A percentile compares a stretch with the other conserved stretches of the same genome.
phyloP scores from a whole-genome alignment of 108 stramenopile species.

The Cylindrotheca fusiformis region DNA sequence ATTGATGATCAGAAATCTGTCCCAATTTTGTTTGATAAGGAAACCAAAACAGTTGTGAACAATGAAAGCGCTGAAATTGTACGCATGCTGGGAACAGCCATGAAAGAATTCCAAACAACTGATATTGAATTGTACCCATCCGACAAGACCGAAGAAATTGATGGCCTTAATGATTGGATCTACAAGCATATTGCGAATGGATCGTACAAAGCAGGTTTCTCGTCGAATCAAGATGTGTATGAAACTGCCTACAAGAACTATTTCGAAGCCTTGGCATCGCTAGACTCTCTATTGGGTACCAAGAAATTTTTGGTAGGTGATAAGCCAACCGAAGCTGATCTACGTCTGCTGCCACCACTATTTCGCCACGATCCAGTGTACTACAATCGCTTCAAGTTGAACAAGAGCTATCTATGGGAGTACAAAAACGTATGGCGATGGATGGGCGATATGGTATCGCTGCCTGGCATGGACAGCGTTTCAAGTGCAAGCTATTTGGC shows the following conservation, averaged over 20 bases:
- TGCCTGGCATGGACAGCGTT: constrained; percentile 32
- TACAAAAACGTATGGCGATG: constrained; percentile 71
- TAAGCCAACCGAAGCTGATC: constrained; percentile 84
- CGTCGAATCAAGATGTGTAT: constrained; percentile 84
- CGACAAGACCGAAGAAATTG: constrained; percentile 55
- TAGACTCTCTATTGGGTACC: constrained; percentile 56
- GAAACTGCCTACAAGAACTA: constrained; percentile 84
- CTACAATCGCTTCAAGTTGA: constrained; percentile 86
- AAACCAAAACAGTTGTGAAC: constrained; percentile 85
- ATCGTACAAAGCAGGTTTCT: constrained; percentile 92
- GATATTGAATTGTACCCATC: constrained; percentile 81
- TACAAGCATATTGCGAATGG: constrained; percentile 89
- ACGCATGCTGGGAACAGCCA: constrained; percentile 84
- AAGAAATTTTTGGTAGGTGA: constrained; percentile 61
- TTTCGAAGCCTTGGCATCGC: constrained; percentile 61
- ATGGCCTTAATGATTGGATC: constrained; percentile 81
- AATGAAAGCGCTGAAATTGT: constrained; percentile 95
- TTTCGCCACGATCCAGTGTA: constrained; percentile 89
- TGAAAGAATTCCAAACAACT: constrained; percentile 53
- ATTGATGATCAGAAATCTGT: constrained; percentile 58
- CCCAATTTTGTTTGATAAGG: constrained; percentile 93
- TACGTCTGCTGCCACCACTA: constrained; percentile 83
- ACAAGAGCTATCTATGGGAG: constrained; percentile 36
- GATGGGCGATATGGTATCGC: constrained; percentile 35
- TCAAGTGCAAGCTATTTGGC: constrained; percentile 31